Percentiles rank a stretch among this genome's conserved stretches.
phyloP scores from a whole-genome alignment of 176 grass and related monocot genomes.

The Metroxylon sagu region DNA sequence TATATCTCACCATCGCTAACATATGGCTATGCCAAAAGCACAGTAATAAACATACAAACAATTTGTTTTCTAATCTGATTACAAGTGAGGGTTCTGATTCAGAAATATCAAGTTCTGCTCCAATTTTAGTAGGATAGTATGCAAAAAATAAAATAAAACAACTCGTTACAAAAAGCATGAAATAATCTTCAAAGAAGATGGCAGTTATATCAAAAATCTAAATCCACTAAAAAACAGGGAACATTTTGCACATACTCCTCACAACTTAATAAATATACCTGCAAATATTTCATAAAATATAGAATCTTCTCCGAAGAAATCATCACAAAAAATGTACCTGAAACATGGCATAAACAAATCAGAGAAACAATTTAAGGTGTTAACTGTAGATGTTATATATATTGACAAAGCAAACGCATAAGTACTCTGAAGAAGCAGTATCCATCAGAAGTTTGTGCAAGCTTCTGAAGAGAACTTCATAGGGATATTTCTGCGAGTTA shows the following conservation, averaged over 20 bases:
- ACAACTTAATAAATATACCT: conserved; percentile 41
- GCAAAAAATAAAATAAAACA: no score
- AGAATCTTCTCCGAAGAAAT: conserved; percentile 94
- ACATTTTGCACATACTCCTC: conserved; percentile 1
- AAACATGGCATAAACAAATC: not conserved
- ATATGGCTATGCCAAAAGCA: no score
- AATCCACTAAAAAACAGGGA: conserved; percentile 5
- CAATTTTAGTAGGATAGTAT: no score
- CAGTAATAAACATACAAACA: no score
- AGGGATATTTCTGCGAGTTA: conserved; percentile 92
- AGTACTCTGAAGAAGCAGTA: conserved; percentile 94
- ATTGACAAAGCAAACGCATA: conserved; percentile 6
- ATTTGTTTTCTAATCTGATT: no score
- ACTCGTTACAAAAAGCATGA: no score
- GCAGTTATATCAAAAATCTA: not conserved
- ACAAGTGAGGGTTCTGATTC: no score
- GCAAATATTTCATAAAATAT: conserved; percentile 95
- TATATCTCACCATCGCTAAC: no score
- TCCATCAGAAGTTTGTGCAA: conserved; percentile 98
- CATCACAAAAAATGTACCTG: conserved; percentile 93
- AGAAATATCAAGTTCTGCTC: no score
- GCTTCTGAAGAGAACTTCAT: conserved; percentile 99
- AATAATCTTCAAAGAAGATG: no score
- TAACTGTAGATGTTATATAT: no score
- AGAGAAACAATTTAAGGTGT: no score